Evolutionary conservation across 768 basidiomycete species (phyloP), one percentile per base, ranked within the genome.

Genomic region (Tylopilus sp.): DNA sequence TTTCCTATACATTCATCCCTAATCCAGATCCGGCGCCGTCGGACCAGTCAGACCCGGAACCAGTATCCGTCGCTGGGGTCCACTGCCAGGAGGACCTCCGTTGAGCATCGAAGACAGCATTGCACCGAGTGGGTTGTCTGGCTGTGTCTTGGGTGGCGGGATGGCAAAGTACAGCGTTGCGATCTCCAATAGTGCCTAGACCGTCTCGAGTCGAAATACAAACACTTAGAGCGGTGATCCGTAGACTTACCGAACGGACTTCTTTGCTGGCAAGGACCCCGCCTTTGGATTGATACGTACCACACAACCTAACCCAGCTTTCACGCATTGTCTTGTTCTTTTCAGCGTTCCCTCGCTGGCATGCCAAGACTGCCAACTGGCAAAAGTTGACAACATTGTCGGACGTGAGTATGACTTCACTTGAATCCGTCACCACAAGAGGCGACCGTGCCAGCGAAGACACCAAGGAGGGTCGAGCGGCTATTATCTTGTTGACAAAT

Each of bases 21-120:
- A 70, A 51, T 70, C 69, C 30, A 70, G 56, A 23, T 54, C 64
- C 46, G 57, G 67, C 6, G 58, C 51, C 36, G 57, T 51, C 40
- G 68, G 68, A 23, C 59, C 55, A 42, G 45, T 39, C 42, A 51
- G n/a, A 40, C 65, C 67, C 6, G 70, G 63, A 25, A 60, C 61
- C 41, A 69, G 44, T 17, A 69, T 51, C 18, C 67, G 59, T 30
- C 67, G 62, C 41, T 59, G 59, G n/a, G 69, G 57, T 1, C 26
- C 55, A 18, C 66, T 46, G 7, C 64, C 64, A 28, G 74, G 67
- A 10, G 74, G 59, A 2, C 79, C 79, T 7, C 91, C 91, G 23
- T 94, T 94, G 52, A 98, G 87, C 65, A 98, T 73, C 5, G 86
- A 85, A 5, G 92, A 90, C 69, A 98, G 72, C 78, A 98, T 88